These are phyloP conservation scores for Bifiguratus adelaidae DNA, from an alignment of 192 early-diverging fungal species.

Conservation along the genomic window DNA sequence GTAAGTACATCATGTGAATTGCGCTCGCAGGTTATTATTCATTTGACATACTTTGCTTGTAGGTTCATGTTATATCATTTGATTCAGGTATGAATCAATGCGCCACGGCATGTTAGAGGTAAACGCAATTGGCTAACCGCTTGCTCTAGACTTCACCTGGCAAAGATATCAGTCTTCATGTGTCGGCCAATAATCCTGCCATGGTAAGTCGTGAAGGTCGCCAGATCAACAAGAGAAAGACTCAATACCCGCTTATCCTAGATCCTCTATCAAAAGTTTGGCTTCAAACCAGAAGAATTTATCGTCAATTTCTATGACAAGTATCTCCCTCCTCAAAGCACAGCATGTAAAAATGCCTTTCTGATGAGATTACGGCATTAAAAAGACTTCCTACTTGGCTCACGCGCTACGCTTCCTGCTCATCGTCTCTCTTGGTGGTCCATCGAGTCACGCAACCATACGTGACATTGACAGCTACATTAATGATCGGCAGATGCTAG, in stretches of 20 bases:
- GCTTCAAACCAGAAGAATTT: slow-evolving; percentile 92
- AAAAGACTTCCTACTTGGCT: too few relatives aligned
- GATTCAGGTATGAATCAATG: slow-evolving; percentile 42
- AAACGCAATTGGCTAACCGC: neutral
- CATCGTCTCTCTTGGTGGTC: too few relatives aligned
- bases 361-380: slow-evolving; percentile 71
- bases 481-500: too few relatives aligned
- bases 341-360: slow-evolving; percentile 77
- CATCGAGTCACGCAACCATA: too few relatives aligned
- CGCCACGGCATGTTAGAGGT: neutral
- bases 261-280: slow-evolving; percentile 85
- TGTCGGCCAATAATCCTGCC: slow-evolving; percentile 84
- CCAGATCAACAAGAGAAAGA: neutral
- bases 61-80: slow-evolving; percentile 56
- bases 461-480: too few relatives aligned
- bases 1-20: slow-evolving; percentile 20
- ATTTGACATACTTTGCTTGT: neutral
- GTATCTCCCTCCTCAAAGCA: slow-evolving; percentile 65
- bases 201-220: slow-evolving; percentile 42
- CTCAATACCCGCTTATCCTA: slow-evolving; percentile 8
- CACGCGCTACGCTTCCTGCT: too few relatives aligned
- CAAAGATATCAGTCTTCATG: slow-evolving; percentile 86
- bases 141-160: slow-evolving; percentile 31
- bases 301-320: slow-evolving; percentile 85
- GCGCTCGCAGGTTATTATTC: neutral